phyloP scores from a whole-genome alignment of 768 basidiomycete genomes.

The Lactarius hengduanensis region DNA sequence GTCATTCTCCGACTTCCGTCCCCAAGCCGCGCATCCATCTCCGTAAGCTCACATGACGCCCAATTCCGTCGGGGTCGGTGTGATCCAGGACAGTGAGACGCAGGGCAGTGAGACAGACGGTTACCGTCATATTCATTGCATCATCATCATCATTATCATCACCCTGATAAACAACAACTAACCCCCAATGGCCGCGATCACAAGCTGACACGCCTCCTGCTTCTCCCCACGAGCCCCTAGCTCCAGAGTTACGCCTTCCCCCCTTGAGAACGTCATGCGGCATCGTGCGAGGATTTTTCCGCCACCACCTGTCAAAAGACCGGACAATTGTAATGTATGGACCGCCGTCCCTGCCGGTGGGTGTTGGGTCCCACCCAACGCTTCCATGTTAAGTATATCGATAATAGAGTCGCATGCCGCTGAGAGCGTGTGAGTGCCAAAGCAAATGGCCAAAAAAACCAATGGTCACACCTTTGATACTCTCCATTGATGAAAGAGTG shows the following conservation, averaged over 20 bases:
- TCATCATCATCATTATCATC: background rate
- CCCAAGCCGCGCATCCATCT: constrained; percentile 1
- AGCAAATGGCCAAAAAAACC: constrained; percentile 15
- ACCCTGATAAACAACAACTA: constrained; percentile 34
- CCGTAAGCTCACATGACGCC: constrained; percentile 1
- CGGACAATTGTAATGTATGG: constrained; percentile 92
- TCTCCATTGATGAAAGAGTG: constrained; percentile 86
- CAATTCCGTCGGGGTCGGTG: constrained; percentile 27
- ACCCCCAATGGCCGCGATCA: constrained; percentile 85
- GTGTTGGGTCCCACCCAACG: constrained; percentile 85
- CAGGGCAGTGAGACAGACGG: background rate
- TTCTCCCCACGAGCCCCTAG: constrained; percentile 89
- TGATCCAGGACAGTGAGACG: background rate
- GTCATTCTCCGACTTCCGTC: constrained; percentile 10
- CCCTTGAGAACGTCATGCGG: constrained; percentile 92
- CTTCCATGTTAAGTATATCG: constrained; percentile 96
- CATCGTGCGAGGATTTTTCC: constrained; percentile 95
- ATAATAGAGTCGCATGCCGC: constrained; percentile 96
- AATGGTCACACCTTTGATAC: constrained; percentile 73
- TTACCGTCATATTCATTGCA: constrained; percentile 1
- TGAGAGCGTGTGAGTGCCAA: constrained; percentile 37
- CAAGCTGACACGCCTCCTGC: constrained; percentile 80
- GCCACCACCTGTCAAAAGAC: constrained; percentile 85
- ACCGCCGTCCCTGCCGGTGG: constrained; percentile 75
- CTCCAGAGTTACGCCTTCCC: constrained; percentile 91